Percentiles rank a stretch among this genome's conserved stretches.
phyloP scores from a whole-genome alignment of 2,329 filamentous ascomycete genomes.

The Exophiala sideris region DNA sequence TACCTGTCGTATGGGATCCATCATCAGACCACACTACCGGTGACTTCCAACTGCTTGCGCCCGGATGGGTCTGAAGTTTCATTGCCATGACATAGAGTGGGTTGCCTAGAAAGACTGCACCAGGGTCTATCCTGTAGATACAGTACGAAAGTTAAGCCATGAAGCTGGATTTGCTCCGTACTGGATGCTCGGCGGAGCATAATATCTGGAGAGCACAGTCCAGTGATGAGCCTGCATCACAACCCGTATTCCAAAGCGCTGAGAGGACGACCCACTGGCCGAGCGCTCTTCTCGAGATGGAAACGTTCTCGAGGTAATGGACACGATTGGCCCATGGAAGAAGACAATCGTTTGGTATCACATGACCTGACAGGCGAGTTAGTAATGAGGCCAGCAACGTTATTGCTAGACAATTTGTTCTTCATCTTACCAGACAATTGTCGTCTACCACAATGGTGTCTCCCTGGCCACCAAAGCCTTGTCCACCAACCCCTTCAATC shows the following conservation, averaged over 20 bases:
- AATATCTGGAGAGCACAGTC: too few species aligned
- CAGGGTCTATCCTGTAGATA: too few species aligned
- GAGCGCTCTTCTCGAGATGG: neutral
- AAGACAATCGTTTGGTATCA: neutral
- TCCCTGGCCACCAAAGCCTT: constrained; percentile 32
- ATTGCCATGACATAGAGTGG: too few species aligned
- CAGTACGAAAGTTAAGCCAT: too few species aligned
- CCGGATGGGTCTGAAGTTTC: too few species aligned
- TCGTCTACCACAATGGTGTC: constrained; percentile 41
- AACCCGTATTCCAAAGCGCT: too few species aligned
- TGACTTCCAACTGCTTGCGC: too few species aligned
- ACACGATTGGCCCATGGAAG: neutral
- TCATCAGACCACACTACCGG: neutral
- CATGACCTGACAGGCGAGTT: neutral
- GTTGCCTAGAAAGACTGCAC: too few species aligned
- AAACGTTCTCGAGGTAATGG: neutral
- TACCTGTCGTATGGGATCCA: neutral
- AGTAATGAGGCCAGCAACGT: neutral
- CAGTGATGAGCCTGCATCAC: too few species aligned
- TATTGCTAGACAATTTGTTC: neutral
- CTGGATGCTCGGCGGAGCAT: too few species aligned
- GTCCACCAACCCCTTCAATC: constrained; percentile 28
- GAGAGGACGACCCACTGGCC: neutral
- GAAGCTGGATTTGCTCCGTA: too few species aligned
- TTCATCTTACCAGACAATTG: constrained; percentile 41